phyloP scores from a whole-genome alignment of 129 eudicot genomes.

The Flaveria trinervia region DNA sequence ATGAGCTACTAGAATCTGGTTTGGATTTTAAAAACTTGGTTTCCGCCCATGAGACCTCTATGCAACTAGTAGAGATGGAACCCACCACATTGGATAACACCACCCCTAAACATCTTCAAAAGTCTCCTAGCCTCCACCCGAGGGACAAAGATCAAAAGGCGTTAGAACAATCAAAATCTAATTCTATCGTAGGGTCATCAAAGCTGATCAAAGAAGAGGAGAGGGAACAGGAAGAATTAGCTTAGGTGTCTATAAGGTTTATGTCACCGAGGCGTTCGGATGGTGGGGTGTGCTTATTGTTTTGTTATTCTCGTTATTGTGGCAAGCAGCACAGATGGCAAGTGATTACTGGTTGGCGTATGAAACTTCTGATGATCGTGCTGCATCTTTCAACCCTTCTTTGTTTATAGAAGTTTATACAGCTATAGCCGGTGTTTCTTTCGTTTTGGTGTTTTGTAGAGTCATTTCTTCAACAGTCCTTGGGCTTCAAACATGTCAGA shows the following conservation, averaged over 20 bases:
- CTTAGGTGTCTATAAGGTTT: slow-evolving; percentile 52
- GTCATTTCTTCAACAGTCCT: slow-evolving; percentile 41
- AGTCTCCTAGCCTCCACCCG: slow-evolving; percentile 29
- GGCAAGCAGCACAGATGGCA: slow-evolving; percentile 58
- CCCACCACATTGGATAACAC: slow-evolving; percentile 4
- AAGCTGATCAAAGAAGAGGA: slow-evolving; percentile 88
- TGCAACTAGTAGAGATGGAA: slow-evolving; percentile 65
- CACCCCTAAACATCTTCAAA: slow-evolving; percentile 33
- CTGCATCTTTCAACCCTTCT: slow-evolving; percentile 55
- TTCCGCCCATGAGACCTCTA: slow-evolving; percentile 65
- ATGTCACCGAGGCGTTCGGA: slow-evolving; percentile 74
- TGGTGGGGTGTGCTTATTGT: slow-evolving; percentile 69
- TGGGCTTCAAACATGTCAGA: slow-evolving; percentile 72
- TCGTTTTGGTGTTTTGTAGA: slow-evolving; percentile 46
- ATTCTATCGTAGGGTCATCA: slow-evolving; percentile 47
- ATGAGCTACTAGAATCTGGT: slow-evolving; percentile 53
- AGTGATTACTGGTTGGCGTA: slow-evolving; percentile 84
- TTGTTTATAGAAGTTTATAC: slow-evolving; percentile 64
- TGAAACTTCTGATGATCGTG: slow-evolving; percentile 62
- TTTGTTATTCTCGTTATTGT: slow-evolving; percentile 39
- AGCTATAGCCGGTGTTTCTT: slow-evolving; percentile 41
- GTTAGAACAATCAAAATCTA: slow-evolving; percentile 38
- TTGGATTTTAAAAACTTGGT: slow-evolving; percentile 56
- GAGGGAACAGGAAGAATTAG: slow-evolving; percentile 71
- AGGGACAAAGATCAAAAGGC: slow-evolving; percentile 39